Evolutionary conservation across 371 early-diverging fungal species (phyloP).

Genomic region (Apophysomyces ossiformis): DNA sequence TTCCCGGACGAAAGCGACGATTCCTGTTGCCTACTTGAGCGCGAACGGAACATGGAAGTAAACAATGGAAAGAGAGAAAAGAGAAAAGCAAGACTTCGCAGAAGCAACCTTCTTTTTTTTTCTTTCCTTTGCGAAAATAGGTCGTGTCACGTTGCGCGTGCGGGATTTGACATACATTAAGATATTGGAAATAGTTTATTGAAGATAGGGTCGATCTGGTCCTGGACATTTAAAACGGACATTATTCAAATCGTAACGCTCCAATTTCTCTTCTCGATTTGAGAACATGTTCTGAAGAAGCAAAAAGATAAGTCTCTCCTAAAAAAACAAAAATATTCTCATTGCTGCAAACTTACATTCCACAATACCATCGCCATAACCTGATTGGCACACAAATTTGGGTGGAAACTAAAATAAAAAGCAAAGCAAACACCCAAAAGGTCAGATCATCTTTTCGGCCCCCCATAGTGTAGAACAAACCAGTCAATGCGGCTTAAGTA

Average conservation of each 20-base stretch:
- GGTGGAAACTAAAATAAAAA: slow-evolving; percentile 63
- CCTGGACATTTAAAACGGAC: slow-evolving; percentile 55
- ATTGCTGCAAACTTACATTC: slow-evolving; percentile 52
- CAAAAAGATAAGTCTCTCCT: not conserved
- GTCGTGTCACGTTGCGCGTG: slow-evolving; percentile 11
- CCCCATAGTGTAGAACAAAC: slow-evolving; percentile 28
- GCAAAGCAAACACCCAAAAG: not conserved
- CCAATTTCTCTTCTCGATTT: slow-evolving; percentile 36
- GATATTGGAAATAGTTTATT: slow-evolving; percentile 28
- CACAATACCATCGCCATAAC: slow-evolving; percentile 66
- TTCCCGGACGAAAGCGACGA: slow-evolving; percentile 40
- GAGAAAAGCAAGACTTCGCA: not conserved
- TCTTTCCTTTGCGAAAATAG: slow-evolving; percentile 9
- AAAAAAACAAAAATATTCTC: not conserved
- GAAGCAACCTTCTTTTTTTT: not conserved
- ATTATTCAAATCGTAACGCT: slow-evolving; percentile 36
- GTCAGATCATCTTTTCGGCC: slow-evolving; percentile 10
- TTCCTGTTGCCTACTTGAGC: slow-evolving; percentile 6
- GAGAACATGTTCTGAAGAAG: slow-evolving; percentile 60
- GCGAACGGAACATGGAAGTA: slow-evolving; percentile 15
- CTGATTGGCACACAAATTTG: slow-evolving; percentile 65
- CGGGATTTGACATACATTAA: slow-evolving; percentile 9
- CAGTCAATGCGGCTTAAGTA: slow-evolving; percentile 70
- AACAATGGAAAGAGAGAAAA: slow-evolving; percentile 6
- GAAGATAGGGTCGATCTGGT: slow-evolving; percentile 54